A percentile compares a stretch with the other conserved stretches of the same genome.
phyloP scores from a whole-genome alignment of 306 rosid genomes.

The Castanea mollissima region DNA sequence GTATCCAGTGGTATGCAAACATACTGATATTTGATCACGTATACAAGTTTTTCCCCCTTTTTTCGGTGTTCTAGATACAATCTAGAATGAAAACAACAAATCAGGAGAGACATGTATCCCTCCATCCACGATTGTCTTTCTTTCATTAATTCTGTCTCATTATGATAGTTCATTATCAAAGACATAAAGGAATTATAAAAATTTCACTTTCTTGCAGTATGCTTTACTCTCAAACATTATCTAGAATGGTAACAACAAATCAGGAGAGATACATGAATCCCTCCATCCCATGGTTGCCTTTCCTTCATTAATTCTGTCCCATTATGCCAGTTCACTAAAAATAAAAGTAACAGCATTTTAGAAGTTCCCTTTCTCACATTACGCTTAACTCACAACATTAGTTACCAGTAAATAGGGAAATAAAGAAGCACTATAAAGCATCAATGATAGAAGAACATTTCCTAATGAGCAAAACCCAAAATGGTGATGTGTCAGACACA shows the following conservation, averaged over 20 bases:
- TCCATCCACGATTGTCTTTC: background rate
- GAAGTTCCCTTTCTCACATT: background rate
- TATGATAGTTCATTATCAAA: background rate
- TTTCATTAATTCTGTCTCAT: background rate
- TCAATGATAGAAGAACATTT: slow-evolving; percentile 6
- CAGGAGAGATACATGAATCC: slow-evolving; percentile 8
- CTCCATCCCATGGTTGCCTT: slow-evolving; percentile 5
- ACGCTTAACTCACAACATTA: background rate
- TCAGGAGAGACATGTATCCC: background rate
- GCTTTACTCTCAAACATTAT: background rate
- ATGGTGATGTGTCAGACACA: background rate
- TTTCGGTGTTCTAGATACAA: background rate
- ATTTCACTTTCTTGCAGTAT: background rate
- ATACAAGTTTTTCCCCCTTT: background rate
- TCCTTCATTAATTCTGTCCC: slow-evolving; percentile 2
- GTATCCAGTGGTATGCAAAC: slow-evolving; percentile 1
- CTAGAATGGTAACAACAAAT: too few relatives aligned
- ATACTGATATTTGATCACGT: slow-evolving; percentile 12
- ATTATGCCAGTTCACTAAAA: background rate
- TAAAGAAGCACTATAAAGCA: background rate
- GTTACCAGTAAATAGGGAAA: slow-evolving; percentile 1
- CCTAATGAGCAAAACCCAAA: slow-evolving; percentile 2
- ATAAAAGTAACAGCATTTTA: slow-evolving; percentile 2
- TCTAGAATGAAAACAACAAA: background rate
- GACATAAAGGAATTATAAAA: background rate